Base-by-base conservation (phyloP, 768 basidiomycete genomes). In the Clitopilus passeckerianus region DNA sequence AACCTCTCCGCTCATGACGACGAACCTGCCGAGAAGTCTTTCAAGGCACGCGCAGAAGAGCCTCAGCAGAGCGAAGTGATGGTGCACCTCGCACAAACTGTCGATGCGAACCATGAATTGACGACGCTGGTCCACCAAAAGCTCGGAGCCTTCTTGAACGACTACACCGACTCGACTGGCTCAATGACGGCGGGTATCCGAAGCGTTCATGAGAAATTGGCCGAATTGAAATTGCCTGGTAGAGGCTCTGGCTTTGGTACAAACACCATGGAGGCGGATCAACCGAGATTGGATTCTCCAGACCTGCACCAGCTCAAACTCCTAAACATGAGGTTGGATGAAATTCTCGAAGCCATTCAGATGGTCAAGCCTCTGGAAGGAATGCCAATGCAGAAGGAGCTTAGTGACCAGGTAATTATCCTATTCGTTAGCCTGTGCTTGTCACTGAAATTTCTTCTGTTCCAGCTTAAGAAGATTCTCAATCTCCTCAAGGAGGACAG, bases 401-500 rank as follows among this genome's bases (percentile, higher is more conserved):
- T 50, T 18, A 18, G 18, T 10, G 10, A 50, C 16, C 46, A 50
- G 46, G 46, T 50, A 16, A 10, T 5, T 22, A 41, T 15, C 7
- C 7, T 30, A 3, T 30, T 30, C 27, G 4, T 30, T 30, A 30
- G 27, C 27, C 10, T 50, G 22, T 50, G 20, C 3, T 23, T 18
- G 12, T 23, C 20, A 20, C 46, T 18, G 6, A 23, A 5, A 18
- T 50, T 10, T 5, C 22, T 50, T 12, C 22, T 18, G 9, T 37
- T 6, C 27, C 33, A 55, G 54, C 54, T 84, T 8, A 71, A 75
- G 56, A 77, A 77, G 56, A 74, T 87, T n/a, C 57, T 83, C 44
- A 67, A 66, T 14, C 67, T 83, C n/a, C 66, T 89, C 18, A 75
- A 75, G 56, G 72, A 75, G 23, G 83, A 82, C 9, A 73, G 77